Conservation (phyloP, 352 stramenopile genomes). For the Globisporangium mamillatum region DNA sequence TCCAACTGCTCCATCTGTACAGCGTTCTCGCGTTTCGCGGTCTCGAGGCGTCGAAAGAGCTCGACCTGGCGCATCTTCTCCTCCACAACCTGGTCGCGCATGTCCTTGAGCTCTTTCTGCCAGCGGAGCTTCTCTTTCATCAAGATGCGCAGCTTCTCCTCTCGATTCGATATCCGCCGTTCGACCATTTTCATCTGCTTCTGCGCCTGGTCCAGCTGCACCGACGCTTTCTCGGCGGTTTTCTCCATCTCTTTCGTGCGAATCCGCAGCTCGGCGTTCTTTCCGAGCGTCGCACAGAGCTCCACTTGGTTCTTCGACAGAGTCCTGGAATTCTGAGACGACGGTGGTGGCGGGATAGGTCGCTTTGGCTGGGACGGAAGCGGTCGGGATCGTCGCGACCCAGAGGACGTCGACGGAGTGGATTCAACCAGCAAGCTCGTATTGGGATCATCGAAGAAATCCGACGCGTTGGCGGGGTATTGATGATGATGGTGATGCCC, state of each 20-base stretch:
- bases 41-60: conserved; percentile 53
- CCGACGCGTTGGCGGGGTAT: background rate
- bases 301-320: conserved; percentile 53
- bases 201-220: conserved; percentile 45
- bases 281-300: conserved; percentile 51
- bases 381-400: background rate
- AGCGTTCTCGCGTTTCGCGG: conserved; percentile 38
- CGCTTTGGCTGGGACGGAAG: conserved; percentile 19
- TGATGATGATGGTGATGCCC: background rate
- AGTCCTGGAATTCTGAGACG: conserved; percentile 7
- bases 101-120: conserved; percentile 61
- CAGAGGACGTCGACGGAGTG: background rate
- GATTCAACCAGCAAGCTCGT: background rate
- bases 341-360: conserved; percentile 14
- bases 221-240: conserved; percentile 39
- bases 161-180: conserved; percentile 48
- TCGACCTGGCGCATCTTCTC: conserved; percentile 76
- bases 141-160: conserved; percentile 57
- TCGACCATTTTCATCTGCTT: conserved; percentile 64
- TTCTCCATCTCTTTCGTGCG: conserved; percentile 49
- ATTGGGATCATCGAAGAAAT: conserved; percentile 4
- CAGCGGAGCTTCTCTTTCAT: conserved; percentile 72
- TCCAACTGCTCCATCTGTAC: conserved; percentile 38
- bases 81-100: conserved; percentile 56
- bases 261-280: conserved; percentile 66